These are phyloP conservation scores for Marasmius oreades DNA, from an alignment of 1,284 basidiomycete species.

Conservation along the genomic window DNA sequence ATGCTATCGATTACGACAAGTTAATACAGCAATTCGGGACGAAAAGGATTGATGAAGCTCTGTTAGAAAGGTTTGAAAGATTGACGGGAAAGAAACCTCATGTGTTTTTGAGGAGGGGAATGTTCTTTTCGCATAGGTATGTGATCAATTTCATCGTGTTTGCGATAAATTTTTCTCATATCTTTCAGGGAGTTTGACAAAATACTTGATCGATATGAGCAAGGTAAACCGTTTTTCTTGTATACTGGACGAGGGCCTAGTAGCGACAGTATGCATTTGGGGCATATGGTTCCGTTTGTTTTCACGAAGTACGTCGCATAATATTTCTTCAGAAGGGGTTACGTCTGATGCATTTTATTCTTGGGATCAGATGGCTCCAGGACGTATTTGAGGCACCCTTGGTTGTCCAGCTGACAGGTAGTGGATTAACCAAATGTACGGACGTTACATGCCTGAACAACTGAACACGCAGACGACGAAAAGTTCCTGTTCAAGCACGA, in stretches of 20 bases:
- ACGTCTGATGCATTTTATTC: conserved; percentile 4
- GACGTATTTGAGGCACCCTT: conserved; percentile 94
- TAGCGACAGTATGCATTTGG: conserved; percentile 96
- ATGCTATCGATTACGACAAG: conserved; percentile 96
- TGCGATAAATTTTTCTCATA: conserved; percentile 6
- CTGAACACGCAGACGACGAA: conserved; percentile 79
- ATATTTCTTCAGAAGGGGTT: background rate
- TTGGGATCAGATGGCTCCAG: conserved; percentile 79
- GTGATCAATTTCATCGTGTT: conserved; percentile 19
- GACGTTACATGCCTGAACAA: conserved; percentile 1
- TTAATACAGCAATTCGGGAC: conserved; percentile 95
- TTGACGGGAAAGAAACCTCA: conserved; percentile 93
- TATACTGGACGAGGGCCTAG: conserved; percentile 98
- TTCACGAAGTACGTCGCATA: conserved; percentile 82
- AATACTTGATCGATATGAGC: conserved; percentile 94
- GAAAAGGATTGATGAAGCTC: conserved; percentile 68
- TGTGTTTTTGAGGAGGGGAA: conserved; percentile 85
- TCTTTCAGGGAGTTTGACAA: conserved; percentile 81
- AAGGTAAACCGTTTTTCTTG: conserved; percentile 96
- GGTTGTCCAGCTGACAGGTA: conserved; percentile 92
- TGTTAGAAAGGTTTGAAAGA: conserved; percentile 88
- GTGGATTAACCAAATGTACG: conserved; percentile 12
- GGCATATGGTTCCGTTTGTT: conserved; percentile 96
- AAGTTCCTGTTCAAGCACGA: conserved; percentile 98
- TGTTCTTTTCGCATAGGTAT: conserved; percentile 97